Base-by-base conservation (phyloP, 2,329 filamentous ascomycete species). In the Scolecobasidium constrictum region DNA sequence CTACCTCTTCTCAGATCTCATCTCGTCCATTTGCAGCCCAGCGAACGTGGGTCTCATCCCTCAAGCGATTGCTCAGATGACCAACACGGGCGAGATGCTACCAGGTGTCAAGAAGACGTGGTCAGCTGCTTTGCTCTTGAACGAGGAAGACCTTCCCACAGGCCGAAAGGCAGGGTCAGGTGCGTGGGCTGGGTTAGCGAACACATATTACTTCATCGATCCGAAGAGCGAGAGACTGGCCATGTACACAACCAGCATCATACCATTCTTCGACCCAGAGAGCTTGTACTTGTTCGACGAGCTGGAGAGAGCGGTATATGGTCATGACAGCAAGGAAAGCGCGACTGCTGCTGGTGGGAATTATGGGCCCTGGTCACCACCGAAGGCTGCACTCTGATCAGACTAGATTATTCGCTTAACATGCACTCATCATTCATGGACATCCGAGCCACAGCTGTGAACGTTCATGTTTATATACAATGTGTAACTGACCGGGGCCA, bases 1-100 rank as follows among this genome's bases (percentile, higher is more conserved):
- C 13, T 59, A 71, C 21, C 79, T 84, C 73, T 83, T 78, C 56
- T 64, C 63, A 44, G 83, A 84, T 53, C 77, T 78, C 47, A 69
- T 81, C 40, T 65, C 71, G 0, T 22, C 18, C n/a, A 37, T 35
- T 19, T 21, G 19, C 6, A 22, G 46, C 68, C 1, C 66, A 71
- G 36, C 73, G 74, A 1, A 52, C 77, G 46, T 76, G 72, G 44
- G 64, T 64, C 2, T 63, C 69, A 1, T 21, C 4, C 4, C 9
- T n/a, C 22, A 23, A 3, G 20, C 5, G 49, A 59, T 65, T 46
- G 50, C 52, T 2, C 2, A 56, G 66, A 0, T 64, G 65, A 1
- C 60, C 69, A 1, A 75, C 74, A 47, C 66, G 67, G 0, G 59
- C 68, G 12, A 57, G 73, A 5, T 67, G 67, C 2, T 71, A 72